Evolutionary conservation across 768 basidiomycete genomes (phyloP).

Genomic region (Chalciporus pseudorubinellus): DNA sequence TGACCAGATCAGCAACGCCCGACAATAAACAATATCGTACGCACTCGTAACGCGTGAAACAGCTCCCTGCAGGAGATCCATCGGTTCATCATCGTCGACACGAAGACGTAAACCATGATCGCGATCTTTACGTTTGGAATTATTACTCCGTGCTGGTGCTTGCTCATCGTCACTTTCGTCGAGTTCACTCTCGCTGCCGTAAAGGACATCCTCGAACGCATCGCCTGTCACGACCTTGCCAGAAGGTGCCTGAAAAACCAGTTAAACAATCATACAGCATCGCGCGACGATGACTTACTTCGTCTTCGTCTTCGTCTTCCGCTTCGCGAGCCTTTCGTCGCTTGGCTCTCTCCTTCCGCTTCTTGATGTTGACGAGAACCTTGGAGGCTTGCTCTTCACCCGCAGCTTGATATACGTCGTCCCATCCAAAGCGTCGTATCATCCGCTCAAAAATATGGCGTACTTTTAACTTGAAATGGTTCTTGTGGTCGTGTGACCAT

Average conservation of each 20-base stretch:
- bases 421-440: slow-evolving; percentile 86
- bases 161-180: slow-evolving; percentile 69
- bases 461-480: slow-evolving; percentile 97
- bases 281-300: slow-evolving; percentile 27
- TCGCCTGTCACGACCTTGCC: slow-evolving; percentile 64
- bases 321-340: slow-evolving; percentile 69
- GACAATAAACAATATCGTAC: slow-evolving; percentile 24
- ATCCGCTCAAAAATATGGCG: slow-evolving; percentile 96
- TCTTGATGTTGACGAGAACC: slow-evolving; percentile 91
- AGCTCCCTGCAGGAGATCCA: slow-evolving; percentile 88
- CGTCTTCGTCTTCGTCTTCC: slow-evolving; percentile 59
- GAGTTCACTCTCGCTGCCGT: slow-evolving; percentile 92
- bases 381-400: slow-evolving; percentile 82
- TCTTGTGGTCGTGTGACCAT: slow-evolving; percentile 98
- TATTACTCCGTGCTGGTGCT: slow-evolving; percentile 26
- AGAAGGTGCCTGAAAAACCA: slow-evolving; percentile 37
- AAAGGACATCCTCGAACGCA: slow-evolving; percentile 96
- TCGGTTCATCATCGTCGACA: slow-evolving; percentile 88
- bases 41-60: slow-evolving; percentile 67
- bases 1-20: slow-evolving; percentile 5
- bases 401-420: slow-evolving; percentile 72
- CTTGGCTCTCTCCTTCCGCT: slow-evolving; percentile 91
- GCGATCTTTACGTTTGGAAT: slow-evolving; percentile 36
- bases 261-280: slow-evolving; percentile 7
- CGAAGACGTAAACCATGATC: slow-evolving; percentile 63